Evolutionary conservation across 192 early-diverging fungal genomes (phyloP), one percentile per base, ranked within the genome.

Genomic region (Paraglomus occultum): DNA sequence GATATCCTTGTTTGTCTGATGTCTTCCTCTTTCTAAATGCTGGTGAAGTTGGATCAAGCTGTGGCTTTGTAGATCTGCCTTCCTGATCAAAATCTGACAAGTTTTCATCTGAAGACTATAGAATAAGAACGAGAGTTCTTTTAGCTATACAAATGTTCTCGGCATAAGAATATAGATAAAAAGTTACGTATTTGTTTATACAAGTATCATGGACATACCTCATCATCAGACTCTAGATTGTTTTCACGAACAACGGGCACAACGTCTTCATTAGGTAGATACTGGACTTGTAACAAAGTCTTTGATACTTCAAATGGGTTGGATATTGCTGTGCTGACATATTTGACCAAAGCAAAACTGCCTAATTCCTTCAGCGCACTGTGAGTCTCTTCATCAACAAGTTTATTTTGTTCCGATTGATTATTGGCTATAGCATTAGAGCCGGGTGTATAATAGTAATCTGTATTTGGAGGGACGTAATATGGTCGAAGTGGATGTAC

Each of bases 231-330:
- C 11, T 81, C 77, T 7, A 55, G 17, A 39, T 81, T 72, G n/a
- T 61, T 68, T 43, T 66, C 65, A 20, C 10, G 9, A 1, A 54
- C 61, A 46, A 67, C 54, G 8, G 64, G 64, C 45, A 79, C 72
- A 42, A 80, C 83, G 65, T 80, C 80, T 53, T 87, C 82, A 40
- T 80, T 75, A 18, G 91, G 91, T 22, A 86, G 51, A 67, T 89
- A 87, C 76, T 91, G 90, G 22, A 91, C 88, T 75, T 93, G 90
- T 46, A 90, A 66, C n/a, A 93, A 69, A 18, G 89, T 91, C 62
- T 87, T 87, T 15, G 81, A 79, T 2, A 84, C 79, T 51, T 84
- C 86, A 66, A 91, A 89, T 0, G 91, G 91, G 10, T 80, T 79
- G 6, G 83, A 77, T 5, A 86, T 59, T 38, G 87, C 80, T 0